Conservation (phyloP, 2,329 filamentous ascomycete species). For the Grosmannia clavigera region DNA sequence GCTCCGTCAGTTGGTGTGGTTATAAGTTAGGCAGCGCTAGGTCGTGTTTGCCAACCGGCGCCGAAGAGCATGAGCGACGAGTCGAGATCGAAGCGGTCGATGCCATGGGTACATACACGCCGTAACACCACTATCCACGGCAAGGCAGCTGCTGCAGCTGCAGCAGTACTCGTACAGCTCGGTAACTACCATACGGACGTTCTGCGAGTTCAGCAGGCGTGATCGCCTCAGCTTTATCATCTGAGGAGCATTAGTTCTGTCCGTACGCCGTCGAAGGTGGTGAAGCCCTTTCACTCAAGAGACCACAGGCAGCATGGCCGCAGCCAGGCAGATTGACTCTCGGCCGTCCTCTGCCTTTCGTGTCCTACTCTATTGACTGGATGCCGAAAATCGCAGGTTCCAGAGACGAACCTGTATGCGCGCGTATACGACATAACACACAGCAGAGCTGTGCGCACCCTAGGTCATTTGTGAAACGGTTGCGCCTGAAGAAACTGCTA, state of each 20-base stretch:
- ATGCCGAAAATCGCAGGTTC: not conserved
- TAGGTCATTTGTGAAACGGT: not conserved
- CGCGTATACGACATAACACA: no score
- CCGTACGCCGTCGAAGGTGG: not conserved
- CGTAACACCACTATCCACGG: not conserved
- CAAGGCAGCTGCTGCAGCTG: constrained; percentile 8
- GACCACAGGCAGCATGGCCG: not conserved
- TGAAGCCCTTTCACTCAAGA: not conserved
- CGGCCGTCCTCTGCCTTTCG: not conserved
- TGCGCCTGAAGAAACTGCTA: not conserved
- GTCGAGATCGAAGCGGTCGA: constrained; percentile 4
- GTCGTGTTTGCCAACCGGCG: constrained; percentile 6
- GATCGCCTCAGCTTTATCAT: not conserved
- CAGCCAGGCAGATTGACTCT: not conserved
- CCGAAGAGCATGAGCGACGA: constrained; percentile 3
- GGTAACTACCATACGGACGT: not conserved
- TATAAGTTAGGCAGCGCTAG: not conserved
- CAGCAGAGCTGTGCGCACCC: not conserved
- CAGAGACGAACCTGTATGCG: not conserved
- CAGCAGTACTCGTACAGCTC: not conserved
- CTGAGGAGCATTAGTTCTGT: not conserved
- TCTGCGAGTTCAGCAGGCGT: constrained; percentile 8
- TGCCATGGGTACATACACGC: constrained; percentile 3
- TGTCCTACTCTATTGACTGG: no score
- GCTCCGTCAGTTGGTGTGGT: not conserved